Conservation (phyloP, 1,284 basidiomycete species). For the Cutaneotrichosporon sp. region DNA sequence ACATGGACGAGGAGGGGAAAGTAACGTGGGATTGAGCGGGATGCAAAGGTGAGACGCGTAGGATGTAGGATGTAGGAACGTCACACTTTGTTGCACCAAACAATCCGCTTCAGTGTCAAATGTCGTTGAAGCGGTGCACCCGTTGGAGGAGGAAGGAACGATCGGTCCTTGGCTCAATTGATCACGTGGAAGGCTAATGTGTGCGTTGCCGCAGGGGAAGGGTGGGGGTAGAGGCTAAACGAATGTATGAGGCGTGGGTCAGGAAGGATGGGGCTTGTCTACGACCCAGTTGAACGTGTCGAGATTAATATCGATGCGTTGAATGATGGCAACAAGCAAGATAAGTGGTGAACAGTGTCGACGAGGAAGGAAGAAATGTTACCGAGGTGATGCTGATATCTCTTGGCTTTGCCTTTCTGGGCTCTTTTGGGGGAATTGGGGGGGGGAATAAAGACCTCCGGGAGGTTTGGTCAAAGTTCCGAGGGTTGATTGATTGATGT, state of each 20-base stretch:
- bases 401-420: too few relatives aligned
- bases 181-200: background rate
- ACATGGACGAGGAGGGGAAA: too few relatives aligned
- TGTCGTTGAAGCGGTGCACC: background rate
- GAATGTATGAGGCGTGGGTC: background rate
- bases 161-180: background rate
- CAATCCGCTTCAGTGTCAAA: background rate
- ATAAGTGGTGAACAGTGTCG: background rate
- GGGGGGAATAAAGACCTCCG: too few relatives aligned
- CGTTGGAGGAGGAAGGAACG: background rate
- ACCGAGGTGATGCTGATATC: too few relatives aligned
- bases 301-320: background rate
- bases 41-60: background rate
- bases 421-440: too few relatives aligned
- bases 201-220: background rate
- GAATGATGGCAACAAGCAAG: background rate
- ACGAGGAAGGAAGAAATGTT: background rate
- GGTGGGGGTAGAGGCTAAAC: background rate
- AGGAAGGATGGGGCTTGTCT: background rate
- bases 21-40: constrained; percentile 1
- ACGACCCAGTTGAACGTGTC: background rate
- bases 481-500: too few relatives aligned
- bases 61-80: background rate
- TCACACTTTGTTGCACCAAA: background rate
- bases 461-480: too few relatives aligned